Base-by-base conservation (phyloP, 2,329 filamentous ascomycete species). In the Sclerotinia nivalis region DNA sequence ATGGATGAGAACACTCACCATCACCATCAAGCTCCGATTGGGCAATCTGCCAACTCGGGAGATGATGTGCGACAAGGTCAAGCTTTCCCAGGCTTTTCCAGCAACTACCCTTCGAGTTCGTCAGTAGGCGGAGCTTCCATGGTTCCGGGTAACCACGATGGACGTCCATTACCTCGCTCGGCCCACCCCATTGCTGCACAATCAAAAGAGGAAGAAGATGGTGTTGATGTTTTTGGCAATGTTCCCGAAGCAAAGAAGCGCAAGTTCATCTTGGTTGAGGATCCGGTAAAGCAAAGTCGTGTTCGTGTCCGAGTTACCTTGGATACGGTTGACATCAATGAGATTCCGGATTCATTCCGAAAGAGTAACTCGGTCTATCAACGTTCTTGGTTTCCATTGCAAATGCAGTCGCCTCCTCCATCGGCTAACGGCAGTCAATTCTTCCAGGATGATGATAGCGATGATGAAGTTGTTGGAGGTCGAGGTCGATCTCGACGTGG, bases 211-310 rank as follows among this genome's bases (percentile, higher is more conserved):
- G 76, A 81, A 79, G 75, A 81, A 77, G 86, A 87, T 72, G 83
- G 90, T 66, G 86, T 89, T 22, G 88, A 89, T 62, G 87, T 97
- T 58, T 97, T 97, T 80, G 93, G 93, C 62, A 91, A 96, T 74
- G 87, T 97, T 66, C 93, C 94, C 1, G 93, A 96, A 77, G 89
- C 91, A 66, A 97, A 97, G 83, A 93, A 93, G 77, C 91, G 95
- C 78, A 98, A 97, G 81, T 98, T 98, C 80, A 97, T 98, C 75
- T 87, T 98, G 13, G 93, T 98, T 40, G 94, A 97, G 74, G 95
- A 98, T 79, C 89, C 88, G 66, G 91, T 93, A 72, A 90, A 93
- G 49, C 91, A 91, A 66, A 90, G 88, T 65, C 88, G 93, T 55
- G 89, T 97, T 1, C 90, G 95, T 22, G 94, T 98, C 59, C 91